phyloP scores from a whole-genome alignment of 805 yeast species.

The Pichia pseudocactophila region DNA sequence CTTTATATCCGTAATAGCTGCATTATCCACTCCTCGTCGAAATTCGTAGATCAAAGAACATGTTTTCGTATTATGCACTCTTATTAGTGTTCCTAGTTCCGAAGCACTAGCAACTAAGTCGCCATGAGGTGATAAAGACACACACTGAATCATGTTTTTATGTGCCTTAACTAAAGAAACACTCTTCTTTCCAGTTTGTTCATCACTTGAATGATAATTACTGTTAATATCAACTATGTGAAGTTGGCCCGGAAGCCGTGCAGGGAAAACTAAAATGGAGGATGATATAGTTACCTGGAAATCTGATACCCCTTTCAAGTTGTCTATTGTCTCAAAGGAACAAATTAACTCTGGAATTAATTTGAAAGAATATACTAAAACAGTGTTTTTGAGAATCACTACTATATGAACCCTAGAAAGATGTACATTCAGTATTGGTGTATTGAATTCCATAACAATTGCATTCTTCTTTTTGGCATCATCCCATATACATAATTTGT shows the following conservation, averaged over 20 bases:
- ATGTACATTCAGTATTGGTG: constrained; percentile 65
- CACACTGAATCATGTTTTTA: constrained; percentile 50
- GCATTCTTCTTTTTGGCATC: constrained; percentile 73
- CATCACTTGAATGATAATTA: constrained; percentile 25
- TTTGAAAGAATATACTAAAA: constrained; percentile 71
- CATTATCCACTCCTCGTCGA: constrained; percentile 83
- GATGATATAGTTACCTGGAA: constrained; percentile 19
- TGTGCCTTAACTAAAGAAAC: constrained; percentile 74
- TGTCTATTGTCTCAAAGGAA: constrained; percentile 55
- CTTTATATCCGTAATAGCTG: constrained; percentile 71
- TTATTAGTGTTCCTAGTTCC: constrained; percentile 70
- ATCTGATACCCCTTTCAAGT: constrained; percentile 57
- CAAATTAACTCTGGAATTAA: constrained; percentile 66
- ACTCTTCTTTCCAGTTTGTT: constrained; percentile 52
- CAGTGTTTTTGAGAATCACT: constrained; percentile 58
- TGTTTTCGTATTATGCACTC: constrained; percentile 61
- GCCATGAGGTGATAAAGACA: constrained; percentile 57
- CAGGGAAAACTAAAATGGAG: constrained; percentile 64
- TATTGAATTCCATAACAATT: constrained; percentile 63
- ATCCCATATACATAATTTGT: constrained; percentile 85
- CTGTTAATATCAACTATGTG: constrained; percentile 64
- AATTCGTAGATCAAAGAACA: constrained; percentile 74
- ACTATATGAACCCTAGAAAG: constrained; percentile 70
- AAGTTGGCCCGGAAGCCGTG: constrained; percentile 64
- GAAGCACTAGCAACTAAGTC: constrained; percentile 72